Percentiles rank a stretch among this genome's conserved stretches.
These are phyloP conservation scores for Volvariella volvacea DNA, from an alignment of 1,284 basidiomycete genomes.

Conservation along the genomic window DNA sequence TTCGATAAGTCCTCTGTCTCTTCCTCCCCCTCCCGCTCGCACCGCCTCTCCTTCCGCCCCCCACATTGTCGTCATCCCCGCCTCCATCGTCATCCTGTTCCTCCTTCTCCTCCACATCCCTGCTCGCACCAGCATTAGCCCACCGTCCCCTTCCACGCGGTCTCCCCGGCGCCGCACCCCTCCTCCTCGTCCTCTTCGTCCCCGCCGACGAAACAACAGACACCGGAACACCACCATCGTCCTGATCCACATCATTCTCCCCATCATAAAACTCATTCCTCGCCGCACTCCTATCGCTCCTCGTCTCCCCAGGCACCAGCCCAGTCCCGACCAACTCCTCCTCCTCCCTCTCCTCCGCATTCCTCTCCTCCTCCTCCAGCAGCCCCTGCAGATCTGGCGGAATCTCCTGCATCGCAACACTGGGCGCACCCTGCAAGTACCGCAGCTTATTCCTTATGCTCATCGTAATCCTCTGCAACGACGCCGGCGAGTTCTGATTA, in stretches of 20 bases:
- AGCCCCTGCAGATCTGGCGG: constrained; percentile 86
- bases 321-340: constrained; percentile 41
- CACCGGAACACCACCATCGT: constrained; percentile 21
- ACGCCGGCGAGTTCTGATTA: constrained; percentile 83
- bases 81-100: constrained; percentile 15
- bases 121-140: constrained; percentile 24
- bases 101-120: constrained; percentile 22
- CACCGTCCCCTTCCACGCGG: constrained; percentile 7
- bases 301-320: constrained; percentile 45
- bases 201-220: no score
- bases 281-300: constrained; percentile 41
- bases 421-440: constrained; percentile 93
- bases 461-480: constrained; percentile 81
- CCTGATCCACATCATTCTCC: constrained; percentile 59
- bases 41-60: neutral
- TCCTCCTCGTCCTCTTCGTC: constrained; percentile 17
- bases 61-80: constrained; percentile 13
- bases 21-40: neutral
- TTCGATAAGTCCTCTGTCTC: neutral
- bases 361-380: constrained; percentile 72
- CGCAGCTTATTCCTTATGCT: constrained; percentile 87
- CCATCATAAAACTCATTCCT: constrained; percentile 71
- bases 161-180: constrained; percentile 21
- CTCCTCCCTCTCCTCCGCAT: constrained; percentile 67
- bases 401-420: constrained; percentile 94